Evolutionary conservation across 2,329 filamentous ascomycete genomes (phyloP).

Genomic region (Trichoderma afroharzianum): DNA sequence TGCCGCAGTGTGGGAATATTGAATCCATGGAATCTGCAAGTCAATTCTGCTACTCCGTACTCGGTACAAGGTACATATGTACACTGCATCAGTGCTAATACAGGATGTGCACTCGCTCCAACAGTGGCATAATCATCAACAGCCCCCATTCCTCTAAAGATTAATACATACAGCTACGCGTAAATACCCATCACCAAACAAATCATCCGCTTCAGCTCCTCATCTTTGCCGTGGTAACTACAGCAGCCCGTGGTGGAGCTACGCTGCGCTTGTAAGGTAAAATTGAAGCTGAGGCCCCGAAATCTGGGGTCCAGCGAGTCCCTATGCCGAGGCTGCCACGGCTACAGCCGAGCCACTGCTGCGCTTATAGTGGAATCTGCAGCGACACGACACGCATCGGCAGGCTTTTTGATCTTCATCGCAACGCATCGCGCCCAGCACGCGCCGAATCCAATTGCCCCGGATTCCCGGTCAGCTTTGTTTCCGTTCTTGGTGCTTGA

Average conservation of each 20-base stretch:
- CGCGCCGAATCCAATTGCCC: constrained; percentile 7
- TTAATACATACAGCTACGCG: not conserved
- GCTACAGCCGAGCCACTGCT: constrained; percentile 9
- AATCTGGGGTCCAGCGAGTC: constrained; percentile 8
- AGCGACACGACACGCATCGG: constrained; percentile 12
- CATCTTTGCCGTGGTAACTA: not conserved
- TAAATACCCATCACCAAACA: not conserved
- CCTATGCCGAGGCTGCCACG: constrained; percentile 17
- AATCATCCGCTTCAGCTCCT: not conserved
- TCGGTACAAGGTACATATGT: not conserved
- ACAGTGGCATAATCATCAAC: not conserved
- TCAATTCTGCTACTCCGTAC: not conserved
- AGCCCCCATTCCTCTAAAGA: not conserved
- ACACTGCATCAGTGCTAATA: not conserved
- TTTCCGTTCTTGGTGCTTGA: not conserved
- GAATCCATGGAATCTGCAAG: not conserved
- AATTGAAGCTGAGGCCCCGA: not conserved
- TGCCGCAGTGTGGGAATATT: not conserved
- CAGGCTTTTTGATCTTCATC: not conserved
- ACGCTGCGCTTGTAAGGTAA: not conserved
- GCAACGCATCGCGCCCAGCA: constrained; percentile 9
- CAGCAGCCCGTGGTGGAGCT: not conserved
- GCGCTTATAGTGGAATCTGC: not conserved
- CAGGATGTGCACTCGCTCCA: not conserved
- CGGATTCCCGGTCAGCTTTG: not conserved